Conservation (phyloP, 208 protist species). For the Acanthamoeba royreba region DNA sequence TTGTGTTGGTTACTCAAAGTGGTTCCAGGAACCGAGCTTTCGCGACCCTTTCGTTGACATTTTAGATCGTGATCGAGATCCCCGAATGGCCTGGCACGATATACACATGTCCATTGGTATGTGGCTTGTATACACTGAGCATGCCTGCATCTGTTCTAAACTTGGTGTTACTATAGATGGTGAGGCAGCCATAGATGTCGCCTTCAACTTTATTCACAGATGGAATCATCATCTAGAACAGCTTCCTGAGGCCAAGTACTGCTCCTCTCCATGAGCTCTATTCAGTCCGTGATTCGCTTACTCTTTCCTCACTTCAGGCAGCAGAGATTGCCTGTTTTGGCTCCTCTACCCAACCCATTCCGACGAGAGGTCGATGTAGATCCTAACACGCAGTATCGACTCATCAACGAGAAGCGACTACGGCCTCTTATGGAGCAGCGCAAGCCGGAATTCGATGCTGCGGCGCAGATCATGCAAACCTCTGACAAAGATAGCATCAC, state of each 20-base stretch:
- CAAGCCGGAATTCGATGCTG: neutral
- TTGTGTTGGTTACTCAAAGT: neutral
- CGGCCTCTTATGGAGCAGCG: neutral
- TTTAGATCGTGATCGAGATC: neutral
- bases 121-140: neutral
- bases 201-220: slow-evolving; percentile 23
- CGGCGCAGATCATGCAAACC: neutral
- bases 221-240: slow-evolving; percentile 29
- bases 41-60: neutral
- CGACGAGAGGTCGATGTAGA: neutral
- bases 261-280: neutral
- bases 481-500: neutral
- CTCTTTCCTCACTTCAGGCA: neutral
- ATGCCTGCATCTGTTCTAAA: neutral
- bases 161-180: neutral
- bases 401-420: neutral
- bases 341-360: neutral
- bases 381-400: neutral
- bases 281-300: neutral
- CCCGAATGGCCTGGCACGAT: slow-evolving; percentile 44
- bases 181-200: slow-evolving; percentile 38
- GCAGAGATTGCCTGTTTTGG: neutral
- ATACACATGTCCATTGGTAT: slow-evolving; percentile 36
- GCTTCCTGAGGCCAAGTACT: neutral
- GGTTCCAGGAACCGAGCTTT: neutral